Base-by-base conservation (phyloP, 169 alveolate species). In the Plasmodium malariae region DNA sequence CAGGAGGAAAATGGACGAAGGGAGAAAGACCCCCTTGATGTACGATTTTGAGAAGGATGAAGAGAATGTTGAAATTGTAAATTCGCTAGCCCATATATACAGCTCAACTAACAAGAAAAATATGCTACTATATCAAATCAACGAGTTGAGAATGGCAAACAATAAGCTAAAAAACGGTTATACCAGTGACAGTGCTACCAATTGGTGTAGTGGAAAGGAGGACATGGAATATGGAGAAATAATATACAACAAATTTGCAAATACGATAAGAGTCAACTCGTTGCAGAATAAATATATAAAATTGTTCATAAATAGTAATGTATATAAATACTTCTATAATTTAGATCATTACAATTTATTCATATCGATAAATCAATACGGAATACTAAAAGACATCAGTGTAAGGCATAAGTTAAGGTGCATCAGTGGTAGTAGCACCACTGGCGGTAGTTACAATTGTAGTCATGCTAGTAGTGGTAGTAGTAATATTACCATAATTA, bases 21-120 rank as follows among this genome's bases (percentile, higher is more conserved):
- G 73, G 0, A 28, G 74, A 48, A 6, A n/a, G 0, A 49, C 34
- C 34, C 14, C 17, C 17, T 55, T 9, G 57, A 30, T 71, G 40
- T 80, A 49, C 34, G 51, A 80, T 60, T 80, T 80, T 59, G 90
- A 80, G 30, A 37, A 30, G 26, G 90, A 80, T 2, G 90, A 80
- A 80, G 90, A 80, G 36, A 30, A 80, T 60, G 48, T 6, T 28
- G 83, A 80, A 21, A 80, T 80, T 21, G 48, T 67, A 34, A 32
- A 63, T 45, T 80, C 90, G 12, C 59, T 80, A 1, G 69, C 40
- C 5, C 34, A 63, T 40, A 80, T 80, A 6, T 67, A 68, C 36
- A 49, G 63, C 19, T 21, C 85, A 21, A 59, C 40, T 37, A 32
- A 45, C 26, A 67, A 26, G 43, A 36, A 70, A 14, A 65, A 65